phyloP scores from a whole-genome alignment of 257 asterid species.

The Scutellaria minor region DNA sequence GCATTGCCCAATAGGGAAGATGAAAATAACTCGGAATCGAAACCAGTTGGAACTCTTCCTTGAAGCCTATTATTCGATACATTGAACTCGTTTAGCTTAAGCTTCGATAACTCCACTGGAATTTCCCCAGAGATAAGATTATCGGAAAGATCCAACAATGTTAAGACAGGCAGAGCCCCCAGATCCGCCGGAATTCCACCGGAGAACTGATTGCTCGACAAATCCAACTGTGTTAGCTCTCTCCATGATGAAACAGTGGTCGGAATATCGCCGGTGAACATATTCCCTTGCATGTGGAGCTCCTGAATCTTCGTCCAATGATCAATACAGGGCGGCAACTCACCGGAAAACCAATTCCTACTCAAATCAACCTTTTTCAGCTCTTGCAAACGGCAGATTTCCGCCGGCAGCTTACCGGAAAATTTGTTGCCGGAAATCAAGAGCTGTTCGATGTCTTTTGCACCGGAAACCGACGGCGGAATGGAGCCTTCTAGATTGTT shows the following conservation, averaged over 20 bases:
- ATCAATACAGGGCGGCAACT: constrained; percentile 29
- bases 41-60: constrained; percentile 31
- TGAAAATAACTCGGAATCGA: constrained; percentile 18
- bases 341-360: constrained; percentile 28
- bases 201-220: constrained; percentile 32
- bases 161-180: constrained; percentile 34
- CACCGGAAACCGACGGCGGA: constrained; percentile 26
- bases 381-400: constrained; percentile 29
- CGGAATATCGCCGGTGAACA: constrained; percentile 33
- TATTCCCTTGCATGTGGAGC: constrained; percentile 32
- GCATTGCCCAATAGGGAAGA: constrained; percentile 33
- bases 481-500: constrained; percentile 31
- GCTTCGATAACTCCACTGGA: constrained; percentile 33
- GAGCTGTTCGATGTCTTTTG: constrained; percentile 22
- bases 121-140: constrained; percentile 32
- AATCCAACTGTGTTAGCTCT: constrained; percentile 36
- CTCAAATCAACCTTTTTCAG: constrained; percentile 27
- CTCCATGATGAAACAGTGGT: neutral
- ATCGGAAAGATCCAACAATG: constrained; percentile 33
- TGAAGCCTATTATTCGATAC: constrained; percentile 34
- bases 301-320: constrained; percentile 18
- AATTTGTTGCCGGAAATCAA: constrained; percentile 37
- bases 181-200: constrained; percentile 29
- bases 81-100: constrained; percentile 27
- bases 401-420: constrained; percentile 30